Evolutionary conservation across 1,284 basidiomycete species (phyloP).

Genomic region (Rhodotorula sp.): DNA sequence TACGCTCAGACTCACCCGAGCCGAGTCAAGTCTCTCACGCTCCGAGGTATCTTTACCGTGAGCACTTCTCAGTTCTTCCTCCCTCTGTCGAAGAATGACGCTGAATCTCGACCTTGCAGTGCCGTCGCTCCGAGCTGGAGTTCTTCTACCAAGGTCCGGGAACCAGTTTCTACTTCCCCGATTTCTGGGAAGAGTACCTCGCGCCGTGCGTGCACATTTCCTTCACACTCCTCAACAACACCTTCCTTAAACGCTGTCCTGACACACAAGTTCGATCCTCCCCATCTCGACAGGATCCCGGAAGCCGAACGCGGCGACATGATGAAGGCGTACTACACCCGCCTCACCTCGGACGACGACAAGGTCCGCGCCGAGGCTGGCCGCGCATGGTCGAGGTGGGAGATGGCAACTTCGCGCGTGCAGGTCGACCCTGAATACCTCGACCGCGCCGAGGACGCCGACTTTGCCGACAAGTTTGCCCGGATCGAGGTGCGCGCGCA

Average conservation of each 20-base stretch:
- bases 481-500: constrained; percentile 30
- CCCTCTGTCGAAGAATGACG: background rate
- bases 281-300: constrained; percentile 61
- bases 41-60: constrained; percentile 90
- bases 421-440: constrained; percentile 68
- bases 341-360: constrained; percentile 73
- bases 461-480: constrained; percentile 64
- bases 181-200: constrained; percentile 76
- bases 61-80: constrained; percentile 32
- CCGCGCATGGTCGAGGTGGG: constrained; percentile 84
- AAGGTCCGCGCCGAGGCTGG: constrained; percentile 68
- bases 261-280: too few relatives aligned
- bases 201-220: constrained; percentile 44
- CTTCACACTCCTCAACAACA: too few relatives aligned
- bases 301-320: constrained; percentile 74
- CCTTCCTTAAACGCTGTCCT: too few relatives aligned
- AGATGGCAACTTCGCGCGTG: constrained; percentile 80
- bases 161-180: constrained; percentile 67
- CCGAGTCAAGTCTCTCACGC: constrained; percentile 71
- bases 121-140: constrained; percentile 63
- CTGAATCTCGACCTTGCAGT: constrained; percentile 4
- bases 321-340: constrained; percentile 77
- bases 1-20: constrained; percentile 86
- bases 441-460: constrained; percentile 63
- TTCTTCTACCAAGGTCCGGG: constrained; percentile 66